Percentiles rank a stretch among this genome's conserved stretches.
Evolutionary conservation across 352 stramenopile genomes (phyloP).

Genomic region (Globisporangium irregulare): DNA sequence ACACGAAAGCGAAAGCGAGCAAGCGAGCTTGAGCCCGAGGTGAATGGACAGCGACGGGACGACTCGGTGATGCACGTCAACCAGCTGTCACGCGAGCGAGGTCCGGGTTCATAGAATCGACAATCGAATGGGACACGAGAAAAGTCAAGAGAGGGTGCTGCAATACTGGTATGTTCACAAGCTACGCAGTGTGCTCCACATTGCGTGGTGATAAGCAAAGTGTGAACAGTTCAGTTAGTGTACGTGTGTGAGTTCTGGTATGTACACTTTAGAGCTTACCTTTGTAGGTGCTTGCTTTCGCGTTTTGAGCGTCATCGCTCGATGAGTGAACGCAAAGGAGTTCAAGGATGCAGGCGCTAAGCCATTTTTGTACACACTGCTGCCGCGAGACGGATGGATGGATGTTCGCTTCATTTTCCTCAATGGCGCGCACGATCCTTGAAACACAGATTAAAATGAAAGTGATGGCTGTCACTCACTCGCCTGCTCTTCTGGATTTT

Average conservation of each 20-base stretch:
- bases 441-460: background rate
- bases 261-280: too few species aligned
- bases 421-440: background rate
- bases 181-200: too few species aligned
- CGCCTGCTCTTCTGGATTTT: background rate
- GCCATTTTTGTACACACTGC: background rate
- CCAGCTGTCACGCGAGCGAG: background rate
- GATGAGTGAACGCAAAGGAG: background rate
- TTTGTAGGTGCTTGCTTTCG: too few species aligned
- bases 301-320: background rate
- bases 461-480: background rate
- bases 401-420: background rate
- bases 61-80: background rate
- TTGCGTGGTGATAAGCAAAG: too few species aligned
- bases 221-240: too few species aligned
- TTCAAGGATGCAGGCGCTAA: background rate
- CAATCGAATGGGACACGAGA: background rate
- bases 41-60: background rate
- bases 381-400: background rate
- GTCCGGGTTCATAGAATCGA: background rate
- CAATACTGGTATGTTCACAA: background rate
- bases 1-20: background rate
- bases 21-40: background rate
- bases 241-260: too few species aligned
- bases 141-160: background rate